Evolutionary conservation across 1,139 yeast species (phyloP).

Genomic region (Suhomyces guaymorum): DNA sequence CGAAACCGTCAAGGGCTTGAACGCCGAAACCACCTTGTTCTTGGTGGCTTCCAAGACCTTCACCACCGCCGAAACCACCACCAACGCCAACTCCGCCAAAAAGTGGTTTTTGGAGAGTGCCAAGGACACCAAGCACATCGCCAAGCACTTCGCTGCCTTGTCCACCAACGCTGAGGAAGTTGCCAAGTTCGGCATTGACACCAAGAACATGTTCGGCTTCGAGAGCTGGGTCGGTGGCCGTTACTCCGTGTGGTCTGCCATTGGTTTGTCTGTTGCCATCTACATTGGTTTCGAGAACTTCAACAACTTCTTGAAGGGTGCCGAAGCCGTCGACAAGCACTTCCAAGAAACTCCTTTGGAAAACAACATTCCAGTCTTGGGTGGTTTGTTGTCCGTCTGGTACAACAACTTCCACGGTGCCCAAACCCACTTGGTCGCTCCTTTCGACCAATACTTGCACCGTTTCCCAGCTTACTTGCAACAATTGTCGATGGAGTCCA

Average conservation of each 20-base stretch:
- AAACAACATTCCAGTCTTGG: constrained; percentile 87
- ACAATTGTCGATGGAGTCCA: constrained; percentile 98
- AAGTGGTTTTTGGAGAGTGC: constrained; percentile 83
- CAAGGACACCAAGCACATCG: constrained; percentile 69
- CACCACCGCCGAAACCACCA: constrained; percentile 97
- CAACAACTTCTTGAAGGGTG: constrained; percentile 89
- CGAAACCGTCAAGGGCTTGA: constrained; percentile 73
- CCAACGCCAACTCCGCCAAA: constrained; percentile 95
- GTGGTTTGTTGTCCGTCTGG: constrained; percentile 94
- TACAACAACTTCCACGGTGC: constrained; percentile 97
- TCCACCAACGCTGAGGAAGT: constrained; percentile 93
- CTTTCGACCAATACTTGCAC: constrained; percentile 97
- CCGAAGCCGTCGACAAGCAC: constrained; percentile 94
- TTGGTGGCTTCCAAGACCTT: constrained; percentile 96
- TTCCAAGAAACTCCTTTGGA: constrained; percentile 81
- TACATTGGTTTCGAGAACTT: constrained; percentile 95
- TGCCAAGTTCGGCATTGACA: constrained; percentile 91
- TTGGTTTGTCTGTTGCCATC: constrained; percentile 92
- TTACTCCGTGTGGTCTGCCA: constrained; percentile 98
- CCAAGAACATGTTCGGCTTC: constrained; percentile 97
- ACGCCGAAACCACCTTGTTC: constrained; percentile 92
- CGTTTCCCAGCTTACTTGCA: constrained; percentile 99
- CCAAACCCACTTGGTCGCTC: constrained; percentile 97
- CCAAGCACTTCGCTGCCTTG: constrained; percentile 96
- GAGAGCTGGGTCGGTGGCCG: constrained; percentile 99